Base-by-base conservation (phyloP, 805 yeast genomes). In the Candida nitratophila region DNA sequence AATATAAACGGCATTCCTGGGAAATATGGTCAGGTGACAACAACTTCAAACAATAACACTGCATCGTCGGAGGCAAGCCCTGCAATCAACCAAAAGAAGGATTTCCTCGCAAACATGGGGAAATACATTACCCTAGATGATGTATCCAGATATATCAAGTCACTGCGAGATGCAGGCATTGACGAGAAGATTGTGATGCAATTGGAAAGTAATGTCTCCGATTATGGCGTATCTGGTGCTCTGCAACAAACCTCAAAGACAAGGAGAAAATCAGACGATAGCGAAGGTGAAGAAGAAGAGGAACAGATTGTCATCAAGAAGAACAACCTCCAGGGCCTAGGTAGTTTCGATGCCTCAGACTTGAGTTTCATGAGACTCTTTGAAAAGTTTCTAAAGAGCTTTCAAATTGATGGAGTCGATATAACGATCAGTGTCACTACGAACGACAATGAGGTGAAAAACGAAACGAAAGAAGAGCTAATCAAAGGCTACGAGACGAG, bases 401-500 rank as follows among this genome's bases (percentile, higher is more conserved):
- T 73, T 43, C 67, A 65, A 51, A 61, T 70, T 6, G 66, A 64
- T 22, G 65, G 64, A 0, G 40, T 64, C 12, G 37, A 36, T 10
- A 57, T 62, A 37, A 49, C 49, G 16, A 32, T 74, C 59, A 68
- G 64, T 44, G 53, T 49, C 27, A 57, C 63, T 26, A 60, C 68
- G 11, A 60, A 65, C 31, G 40, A 63, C 4, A 22, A 44, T 10
- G 26, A 34, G 11, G 30, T 14, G 17, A 37, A 34, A 12, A 19
- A 34, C 11, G 29, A 19, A 33, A 30, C 30, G 19, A 17, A 20
- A 31, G 30, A 64, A 3, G 78, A 71, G 37, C 54, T 74, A 12
- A 65, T 83, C 11, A 71, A 71, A 49, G 86, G 86, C 0, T 82
- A 88, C 50, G 83, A 83, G 57, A 62, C 76, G 11, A 68, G 96